These are phyloP conservation scores for Auricularia cornea DNA, from an alignment of 768 basidiomycete species.

Conservation along the genomic window DNA sequence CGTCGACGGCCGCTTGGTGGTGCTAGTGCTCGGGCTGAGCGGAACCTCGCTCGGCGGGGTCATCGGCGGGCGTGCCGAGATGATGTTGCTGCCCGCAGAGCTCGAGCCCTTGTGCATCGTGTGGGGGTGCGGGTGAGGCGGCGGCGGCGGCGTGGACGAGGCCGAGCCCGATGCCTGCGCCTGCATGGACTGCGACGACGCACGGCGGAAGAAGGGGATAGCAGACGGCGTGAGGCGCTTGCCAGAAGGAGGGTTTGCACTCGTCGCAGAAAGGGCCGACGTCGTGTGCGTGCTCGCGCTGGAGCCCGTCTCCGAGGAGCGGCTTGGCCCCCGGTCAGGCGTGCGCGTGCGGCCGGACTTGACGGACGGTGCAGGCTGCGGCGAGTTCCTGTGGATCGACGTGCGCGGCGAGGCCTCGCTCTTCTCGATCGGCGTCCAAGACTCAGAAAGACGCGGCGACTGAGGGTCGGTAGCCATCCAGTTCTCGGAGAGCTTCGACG, in stretches of 20 bases:
- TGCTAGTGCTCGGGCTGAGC: background rate
- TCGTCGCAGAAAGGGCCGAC: slow-evolving; percentile 43
- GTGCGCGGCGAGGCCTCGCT: background rate
- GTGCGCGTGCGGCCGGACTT: slow-evolving; percentile 36
- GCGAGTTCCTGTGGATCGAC: background rate
- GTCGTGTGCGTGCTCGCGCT: slow-evolving; percentile 62
- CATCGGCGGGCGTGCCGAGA: background rate
- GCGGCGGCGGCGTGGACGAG: slow-evolving; percentile 41
- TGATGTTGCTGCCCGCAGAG: background rate
- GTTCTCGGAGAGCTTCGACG: background rate
- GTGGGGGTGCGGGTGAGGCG: slow-evolving; percentile 24
- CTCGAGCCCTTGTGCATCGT: slow-evolving; percentile 1
- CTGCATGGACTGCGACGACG: slow-evolving; percentile 83
- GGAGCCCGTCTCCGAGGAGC: slow-evolving; percentile 68
- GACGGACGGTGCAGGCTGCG: background rate
- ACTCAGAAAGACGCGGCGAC: slow-evolving; percentile 1
- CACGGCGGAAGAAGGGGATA: slow-evolving; percentile 90
- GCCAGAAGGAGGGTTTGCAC: slow-evolving; percentile 50
- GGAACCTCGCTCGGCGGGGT: background rate
- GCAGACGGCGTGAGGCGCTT: slow-evolving; percentile 86
- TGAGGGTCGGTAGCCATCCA: background rate
- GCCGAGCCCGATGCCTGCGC: slow-evolving; percentile 18
- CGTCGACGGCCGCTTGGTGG: slow-evolving; percentile 75
- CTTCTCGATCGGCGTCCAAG: slow-evolving; percentile 3
- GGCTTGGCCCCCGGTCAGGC: slow-evolving; percentile 57